A percentile compares a stretch with the other conserved stretches of the same genome.
These are phyloP conservation scores for Ustilago xerochloae DNA, from an alignment of 1,284 basidiomycete genomes.

Conservation along the genomic window DNA sequence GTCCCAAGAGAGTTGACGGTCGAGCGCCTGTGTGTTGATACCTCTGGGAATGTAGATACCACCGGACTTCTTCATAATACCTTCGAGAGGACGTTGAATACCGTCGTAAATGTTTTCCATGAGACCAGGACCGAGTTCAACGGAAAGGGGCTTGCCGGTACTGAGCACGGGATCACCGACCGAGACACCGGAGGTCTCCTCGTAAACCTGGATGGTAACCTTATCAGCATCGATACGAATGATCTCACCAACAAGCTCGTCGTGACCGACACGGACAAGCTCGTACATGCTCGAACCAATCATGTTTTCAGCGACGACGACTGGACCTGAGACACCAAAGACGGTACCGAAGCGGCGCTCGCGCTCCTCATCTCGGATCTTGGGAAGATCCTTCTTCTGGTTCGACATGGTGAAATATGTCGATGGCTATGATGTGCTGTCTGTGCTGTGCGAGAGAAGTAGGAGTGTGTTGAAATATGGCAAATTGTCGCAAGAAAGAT, in stretches of 20 bases:
- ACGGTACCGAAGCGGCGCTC: constrained; percentile 61
- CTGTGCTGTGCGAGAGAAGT: not conserved
- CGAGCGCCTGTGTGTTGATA: constrained; percentile 95
- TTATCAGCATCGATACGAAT: constrained; percentile 67
- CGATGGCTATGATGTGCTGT: constrained; percentile 2
- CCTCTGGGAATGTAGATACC: constrained; percentile 95
- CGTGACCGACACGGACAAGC: constrained; percentile 67
- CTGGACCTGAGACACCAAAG: constrained; percentile 67
- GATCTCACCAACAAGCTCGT: constrained; percentile 67
- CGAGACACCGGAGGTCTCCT: constrained; percentile 80
- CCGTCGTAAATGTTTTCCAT: constrained; percentile 97
- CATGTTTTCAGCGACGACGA: constrained; percentile 68
- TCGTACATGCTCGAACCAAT: constrained; percentile 68
- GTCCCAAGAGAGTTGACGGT: constrained; percentile 91
- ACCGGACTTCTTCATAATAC: constrained; percentile 94
- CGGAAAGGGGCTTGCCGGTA: constrained; percentile 96
- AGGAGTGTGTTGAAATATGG: too few species aligned
- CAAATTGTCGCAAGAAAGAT: too few species aligned
- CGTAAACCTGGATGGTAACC: constrained; percentile 99
- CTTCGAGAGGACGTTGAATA: constrained; percentile 73
- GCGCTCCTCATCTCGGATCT: constrained; percentile 67
- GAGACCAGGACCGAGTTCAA: constrained; percentile 95
- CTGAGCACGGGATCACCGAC: constrained; percentile 97
- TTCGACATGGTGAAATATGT: constrained; percentile 53
- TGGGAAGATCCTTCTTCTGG: constrained; percentile 65